Percentiles rank a stretch among this genome's conserved stretches.
These are phyloP conservation scores for Malus sylvestris DNA, from an alignment of 306 rosid genomes.

Conservation along the genomic window DNA sequence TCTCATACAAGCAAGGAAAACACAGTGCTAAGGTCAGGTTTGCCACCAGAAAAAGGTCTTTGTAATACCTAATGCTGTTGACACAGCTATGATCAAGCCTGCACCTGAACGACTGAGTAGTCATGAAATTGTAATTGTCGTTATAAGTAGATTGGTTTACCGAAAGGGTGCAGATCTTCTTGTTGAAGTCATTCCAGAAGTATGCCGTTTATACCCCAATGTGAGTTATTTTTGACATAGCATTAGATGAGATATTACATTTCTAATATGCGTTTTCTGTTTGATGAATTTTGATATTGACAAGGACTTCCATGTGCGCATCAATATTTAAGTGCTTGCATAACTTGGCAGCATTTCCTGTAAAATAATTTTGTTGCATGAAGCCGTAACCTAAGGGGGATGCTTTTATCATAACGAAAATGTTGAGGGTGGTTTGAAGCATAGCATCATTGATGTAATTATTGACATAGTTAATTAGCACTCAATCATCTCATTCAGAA, in stretches of 20 bases:
- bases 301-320: background rate
- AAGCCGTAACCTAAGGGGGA: background rate
- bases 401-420: background rate
- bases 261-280: background rate
- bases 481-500: slow-evolving; percentile 15
- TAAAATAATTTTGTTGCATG: background rate
- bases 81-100: slow-evolving; percentile 93
- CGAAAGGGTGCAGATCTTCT: slow-evolving; percentile 90
- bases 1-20: slow-evolving; percentile 96
- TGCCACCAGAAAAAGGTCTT: slow-evolving; percentile 83
- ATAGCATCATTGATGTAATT: background rate
- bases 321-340: background rate
- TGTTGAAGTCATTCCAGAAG: slow-evolving; percentile 95
- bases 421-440: background rate
- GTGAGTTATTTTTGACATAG: slow-evolving; percentile 43
- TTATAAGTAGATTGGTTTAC: slow-evolving; percentile 85
- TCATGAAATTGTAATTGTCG: slow-evolving; percentile 64
- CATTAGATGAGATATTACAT: background rate
- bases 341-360: background rate
- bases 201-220: slow-evolving; percentile 58
- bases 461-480: slow-evolving; percentile 6
- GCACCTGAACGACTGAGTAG: slow-evolving; percentile 45
- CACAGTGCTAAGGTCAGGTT: slow-evolving; percentile 80
- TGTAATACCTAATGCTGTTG: slow-evolving; percentile 90
- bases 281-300: background rate